A percentile compares a stretch with the other conserved stretches of the same genome.
phyloP scores from a whole-genome alignment of 225 moss, liverwort and hornwort species.

The Neckera pumila region DNA sequence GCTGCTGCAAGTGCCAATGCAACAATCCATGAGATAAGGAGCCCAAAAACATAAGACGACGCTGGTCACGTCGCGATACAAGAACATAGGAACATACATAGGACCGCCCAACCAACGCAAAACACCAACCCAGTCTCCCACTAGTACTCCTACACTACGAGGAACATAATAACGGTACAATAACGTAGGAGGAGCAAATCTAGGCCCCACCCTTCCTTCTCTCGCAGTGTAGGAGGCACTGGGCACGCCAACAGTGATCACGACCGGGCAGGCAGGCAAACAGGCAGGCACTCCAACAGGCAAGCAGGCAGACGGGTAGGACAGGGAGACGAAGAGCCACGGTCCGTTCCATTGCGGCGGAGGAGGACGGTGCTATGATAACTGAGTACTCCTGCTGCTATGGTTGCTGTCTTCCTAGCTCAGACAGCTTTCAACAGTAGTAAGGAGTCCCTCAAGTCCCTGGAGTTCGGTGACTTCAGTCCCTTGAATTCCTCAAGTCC shows the following conservation, averaged over 20 bases:
- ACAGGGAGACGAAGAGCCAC: neutral
- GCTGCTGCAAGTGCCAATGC: neutral
- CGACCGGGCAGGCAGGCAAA: neutral
- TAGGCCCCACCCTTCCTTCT: neutral
- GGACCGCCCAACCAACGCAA: neutral
- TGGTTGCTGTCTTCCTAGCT: neutral
- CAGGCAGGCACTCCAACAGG: neutral
- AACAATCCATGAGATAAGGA: neutral
- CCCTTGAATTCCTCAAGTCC: neutral
- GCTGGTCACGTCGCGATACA: neutral
- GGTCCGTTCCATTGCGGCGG: slow-evolving; percentile 1
- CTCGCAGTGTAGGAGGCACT: neutral
- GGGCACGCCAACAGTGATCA: neutral
- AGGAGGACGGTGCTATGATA: neutral
- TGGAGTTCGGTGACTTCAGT: no score
- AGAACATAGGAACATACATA: neutral
- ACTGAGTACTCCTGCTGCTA: neutral
- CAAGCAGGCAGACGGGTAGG: neutral
- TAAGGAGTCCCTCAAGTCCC: neutral
- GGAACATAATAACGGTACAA: neutral
- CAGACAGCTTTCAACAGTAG: neutral
- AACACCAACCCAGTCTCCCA: neutral
- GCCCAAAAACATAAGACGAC: neutral
- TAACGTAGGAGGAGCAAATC: neutral
- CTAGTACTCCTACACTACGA: neutral